phyloP scores from a whole-genome alignment of 2,329 filamentous ascomycete species.

The Didymella keratinophila region DNA sequence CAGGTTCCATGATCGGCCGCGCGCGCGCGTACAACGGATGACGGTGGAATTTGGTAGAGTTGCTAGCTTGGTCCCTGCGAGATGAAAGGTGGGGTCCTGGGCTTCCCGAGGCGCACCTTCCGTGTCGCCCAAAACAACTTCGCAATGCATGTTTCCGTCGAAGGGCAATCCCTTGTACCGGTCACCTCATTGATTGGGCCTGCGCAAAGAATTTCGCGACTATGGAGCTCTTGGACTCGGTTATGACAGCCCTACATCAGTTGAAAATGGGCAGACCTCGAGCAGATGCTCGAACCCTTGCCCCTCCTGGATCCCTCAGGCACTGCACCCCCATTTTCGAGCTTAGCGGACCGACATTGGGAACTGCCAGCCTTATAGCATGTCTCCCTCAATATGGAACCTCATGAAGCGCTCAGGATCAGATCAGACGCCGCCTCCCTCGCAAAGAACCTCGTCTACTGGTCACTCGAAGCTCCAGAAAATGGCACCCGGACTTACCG shows the following conservation, averaged over 20 bases:
- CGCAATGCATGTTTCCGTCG: conserved; percentile 17
- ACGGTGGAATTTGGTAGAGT: conserved; percentile 5
- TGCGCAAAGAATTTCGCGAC: conserved; percentile 27
- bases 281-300: conserved; percentile 30
- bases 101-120: conserved; percentile 26
- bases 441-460: conserved; percentile 30
- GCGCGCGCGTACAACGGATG: conserved; percentile 5
- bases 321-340: conserved; percentile 45
- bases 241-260: conserved; percentile 21
- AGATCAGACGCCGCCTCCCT: conserved; percentile 23
- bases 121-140: conserved; percentile 27
- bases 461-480: conserved; percentile 39
- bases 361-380: conserved; percentile 35
- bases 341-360: conserved; percentile 26
- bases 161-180: conserved; percentile 25
- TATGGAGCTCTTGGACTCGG: conserved; percentile 17
- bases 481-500: conserved; percentile 45
- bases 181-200: conserved; percentile 37
- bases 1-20: conserved; percentile 3
- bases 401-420: conserved; percentile 46
- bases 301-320: conserved; percentile 24
- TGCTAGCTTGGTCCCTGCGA: conserved; percentile 1
- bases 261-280: conserved; percentile 40
- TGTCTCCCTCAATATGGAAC: conserved; percentile 44
- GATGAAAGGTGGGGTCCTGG: conserved; percentile 37